A percentile compares a stretch with the other conserved stretches of the same genome.
Conservation (phyloP, 352 stramenopile genomes). For the Elongisporangium anandrum region DNA sequence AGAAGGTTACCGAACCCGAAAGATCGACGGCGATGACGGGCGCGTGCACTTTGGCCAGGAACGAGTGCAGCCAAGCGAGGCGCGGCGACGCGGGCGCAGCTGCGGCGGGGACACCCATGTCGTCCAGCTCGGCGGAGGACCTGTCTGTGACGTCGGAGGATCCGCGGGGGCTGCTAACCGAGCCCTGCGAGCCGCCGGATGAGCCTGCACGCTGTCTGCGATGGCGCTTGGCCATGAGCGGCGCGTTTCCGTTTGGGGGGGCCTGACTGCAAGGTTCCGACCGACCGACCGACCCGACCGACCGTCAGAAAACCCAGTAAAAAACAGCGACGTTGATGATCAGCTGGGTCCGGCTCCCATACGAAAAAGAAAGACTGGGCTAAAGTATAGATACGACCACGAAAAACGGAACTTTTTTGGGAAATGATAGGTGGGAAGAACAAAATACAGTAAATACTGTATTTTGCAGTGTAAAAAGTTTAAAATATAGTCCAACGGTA, state of each 20-base stretch:
- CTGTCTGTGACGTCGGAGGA: neutral
- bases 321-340: neutral
- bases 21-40: conserved; percentile 36
- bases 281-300: neutral
- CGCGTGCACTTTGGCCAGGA: conserved; percentile 50
- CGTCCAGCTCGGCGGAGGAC: neutral
- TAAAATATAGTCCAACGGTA: neutral
- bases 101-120: neutral
- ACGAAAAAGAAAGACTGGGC: neutral
- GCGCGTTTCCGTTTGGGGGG: neutral
- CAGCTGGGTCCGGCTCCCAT: neutral
- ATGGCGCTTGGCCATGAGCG: neutral
- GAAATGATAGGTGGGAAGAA: neutral
- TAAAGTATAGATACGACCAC: no score
- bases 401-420: neutral
- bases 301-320: neutral
- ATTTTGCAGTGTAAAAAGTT: no score
- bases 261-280: neutral
- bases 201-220: neutral
- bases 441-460: neutral
- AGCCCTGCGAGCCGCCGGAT: neutral
- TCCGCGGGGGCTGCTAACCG: neutral
- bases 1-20: conserved; percentile 44
- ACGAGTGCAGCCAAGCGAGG: conserved; percentile 7
- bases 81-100: neutral